These are phyloP conservation scores for Ogataea nitratoaversa DNA, from an alignment of 805 yeast genomes.

Conservation along the genomic window DNA sequence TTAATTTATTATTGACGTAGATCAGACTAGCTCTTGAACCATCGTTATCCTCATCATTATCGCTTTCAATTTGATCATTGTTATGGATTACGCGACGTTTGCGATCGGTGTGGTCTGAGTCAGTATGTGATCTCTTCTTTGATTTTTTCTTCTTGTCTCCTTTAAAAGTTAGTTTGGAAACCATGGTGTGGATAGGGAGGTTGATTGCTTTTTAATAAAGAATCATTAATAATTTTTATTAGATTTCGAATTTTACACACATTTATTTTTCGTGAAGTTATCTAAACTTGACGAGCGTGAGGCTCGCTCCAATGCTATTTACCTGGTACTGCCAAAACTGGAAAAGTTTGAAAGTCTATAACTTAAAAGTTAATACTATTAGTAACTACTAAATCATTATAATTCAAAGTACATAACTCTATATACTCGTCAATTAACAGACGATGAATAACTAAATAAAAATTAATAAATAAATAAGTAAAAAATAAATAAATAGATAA, in stretches of 20 bases:
- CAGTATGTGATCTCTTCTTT: conserved; percentile 10
- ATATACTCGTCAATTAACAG: not conserved
- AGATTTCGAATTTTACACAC: too few species aligned
- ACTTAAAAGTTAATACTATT: too few species aligned
- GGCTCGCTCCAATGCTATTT: too few species aligned
- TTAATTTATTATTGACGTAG: conserved; percentile 21
- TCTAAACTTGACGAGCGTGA: too few species aligned
- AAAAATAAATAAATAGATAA: not conserved
- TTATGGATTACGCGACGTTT: not conserved
- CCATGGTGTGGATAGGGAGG: too few species aligned
- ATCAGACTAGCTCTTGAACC: conserved; percentile 9
- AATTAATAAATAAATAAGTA: not conserved
- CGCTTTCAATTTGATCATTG: not conserved
- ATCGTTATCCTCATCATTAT: not conserved
- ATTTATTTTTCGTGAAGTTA: too few species aligned
- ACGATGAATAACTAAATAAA: not conserved
- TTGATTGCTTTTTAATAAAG: too few species aligned
- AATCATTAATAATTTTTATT: too few species aligned
- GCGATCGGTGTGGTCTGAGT: not conserved
- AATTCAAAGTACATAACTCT: too few species aligned
- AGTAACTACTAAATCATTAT: too few species aligned
- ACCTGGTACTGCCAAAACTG: too few species aligned
- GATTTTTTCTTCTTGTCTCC: conserved; percentile 21
- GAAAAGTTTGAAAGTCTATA: too few species aligned
- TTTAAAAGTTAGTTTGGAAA: conserved; percentile 29